These are phyloP conservation scores for Monosporascus sp. DNA, from an alignment of 2,329 filamentous ascomycete species.

Conservation along the genomic window DNA sequence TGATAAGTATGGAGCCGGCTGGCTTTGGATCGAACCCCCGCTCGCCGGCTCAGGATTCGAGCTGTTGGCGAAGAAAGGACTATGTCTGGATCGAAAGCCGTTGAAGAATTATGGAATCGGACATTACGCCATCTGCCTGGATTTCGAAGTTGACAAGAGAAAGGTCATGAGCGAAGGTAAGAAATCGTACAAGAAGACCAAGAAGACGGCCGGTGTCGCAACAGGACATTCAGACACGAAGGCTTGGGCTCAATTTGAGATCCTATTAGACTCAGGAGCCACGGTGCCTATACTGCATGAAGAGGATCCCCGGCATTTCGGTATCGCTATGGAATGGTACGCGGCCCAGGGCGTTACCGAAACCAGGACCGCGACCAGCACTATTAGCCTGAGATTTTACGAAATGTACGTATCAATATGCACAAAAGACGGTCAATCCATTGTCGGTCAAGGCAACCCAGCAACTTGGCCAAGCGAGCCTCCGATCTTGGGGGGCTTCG, in stretches of 20 bases:
- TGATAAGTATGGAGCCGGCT: slow-evolving; percentile 32
- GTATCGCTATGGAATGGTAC: slow-evolving; percentile 29
- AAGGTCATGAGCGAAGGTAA: slow-evolving; percentile 7
- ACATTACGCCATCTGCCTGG: slow-evolving; percentile 12
- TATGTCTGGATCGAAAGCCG: slow-evolving; percentile 17
- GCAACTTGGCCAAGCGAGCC: slow-evolving; percentile 20
- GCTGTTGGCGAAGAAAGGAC: slow-evolving; percentile 26
- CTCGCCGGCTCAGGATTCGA: slow-evolving; percentile 20
- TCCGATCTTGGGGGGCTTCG: slow-evolving; percentile 19
- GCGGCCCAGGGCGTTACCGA: slow-evolving; percentile 28
- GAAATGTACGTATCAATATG: slow-evolving; percentile 31
- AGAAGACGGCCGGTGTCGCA: not conserved
- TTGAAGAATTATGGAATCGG: slow-evolving; percentile 19
- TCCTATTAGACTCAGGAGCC: slow-evolving; percentile 38
- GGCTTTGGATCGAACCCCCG: slow-evolving; percentile 43
- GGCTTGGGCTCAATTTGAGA: slow-evolving; percentile 21
- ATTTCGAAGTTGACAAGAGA: slow-evolving; percentile 9
- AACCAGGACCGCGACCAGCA: slow-evolving; percentile 16
- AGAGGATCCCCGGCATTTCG: slow-evolving; percentile 30
- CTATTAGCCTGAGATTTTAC: slow-evolving; percentile 20
- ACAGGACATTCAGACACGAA: slow-evolving; percentile 14
- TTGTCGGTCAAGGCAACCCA: slow-evolving; percentile 22
- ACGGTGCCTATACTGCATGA: slow-evolving; percentile 33
- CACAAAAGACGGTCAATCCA: slow-evolving; percentile 13
- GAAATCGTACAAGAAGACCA: not conserved